These are phyloP conservation scores for Chimonanthus praecox DNA, from an alignment of 164 flowering plant genomes.

Conservation along the genomic window DNA sequence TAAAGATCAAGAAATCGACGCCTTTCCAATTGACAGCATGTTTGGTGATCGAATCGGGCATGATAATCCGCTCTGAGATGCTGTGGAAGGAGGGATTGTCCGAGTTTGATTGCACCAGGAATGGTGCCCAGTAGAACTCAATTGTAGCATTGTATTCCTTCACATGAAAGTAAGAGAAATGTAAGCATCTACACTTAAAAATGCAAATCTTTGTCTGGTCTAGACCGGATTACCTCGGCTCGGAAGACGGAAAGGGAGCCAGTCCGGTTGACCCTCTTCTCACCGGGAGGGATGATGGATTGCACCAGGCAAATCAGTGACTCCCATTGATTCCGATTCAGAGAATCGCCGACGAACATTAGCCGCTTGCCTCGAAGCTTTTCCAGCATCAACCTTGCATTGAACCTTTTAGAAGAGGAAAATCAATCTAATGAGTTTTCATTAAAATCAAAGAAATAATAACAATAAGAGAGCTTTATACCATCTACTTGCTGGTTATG, in stretches of 20 bases:
- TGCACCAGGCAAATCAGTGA: conserved; percentile 94
- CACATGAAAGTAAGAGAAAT: background rate
- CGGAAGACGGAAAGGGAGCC: conserved; percentile 80
- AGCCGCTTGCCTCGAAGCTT: conserved; percentile 81
- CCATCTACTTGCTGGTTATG: too few species aligned
- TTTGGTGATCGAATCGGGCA: conserved; percentile 76
- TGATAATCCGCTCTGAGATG: conserved; percentile 71
- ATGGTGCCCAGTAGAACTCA: conserved; percentile 99
- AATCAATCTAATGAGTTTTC: background rate
- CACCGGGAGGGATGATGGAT: conserved; percentile 63
- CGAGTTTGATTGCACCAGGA: conserved; percentile 89
- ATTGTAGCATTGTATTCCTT: conserved; percentile 90
- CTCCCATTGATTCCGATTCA: conserved; percentile 98
- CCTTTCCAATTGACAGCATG: conserved; percentile 79
- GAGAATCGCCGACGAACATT: conserved; percentile 95
- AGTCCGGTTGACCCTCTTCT: conserved; percentile 63
- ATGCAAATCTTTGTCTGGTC: background rate
- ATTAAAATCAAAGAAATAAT: background rate
- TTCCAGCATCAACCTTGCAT: conserved; percentile 62
- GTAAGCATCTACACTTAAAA: background rate
- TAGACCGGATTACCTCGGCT: conserved; percentile 48
- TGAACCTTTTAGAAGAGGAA: conserved; percentile 45
- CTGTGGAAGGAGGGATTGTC: conserved; percentile 92
- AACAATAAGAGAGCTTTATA: background rate
- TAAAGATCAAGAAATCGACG: conserved; percentile 79